Base-by-base conservation (phyloP, 1,284 basidiomycete genomes). In the Naganishia liquefaciens region DNA sequence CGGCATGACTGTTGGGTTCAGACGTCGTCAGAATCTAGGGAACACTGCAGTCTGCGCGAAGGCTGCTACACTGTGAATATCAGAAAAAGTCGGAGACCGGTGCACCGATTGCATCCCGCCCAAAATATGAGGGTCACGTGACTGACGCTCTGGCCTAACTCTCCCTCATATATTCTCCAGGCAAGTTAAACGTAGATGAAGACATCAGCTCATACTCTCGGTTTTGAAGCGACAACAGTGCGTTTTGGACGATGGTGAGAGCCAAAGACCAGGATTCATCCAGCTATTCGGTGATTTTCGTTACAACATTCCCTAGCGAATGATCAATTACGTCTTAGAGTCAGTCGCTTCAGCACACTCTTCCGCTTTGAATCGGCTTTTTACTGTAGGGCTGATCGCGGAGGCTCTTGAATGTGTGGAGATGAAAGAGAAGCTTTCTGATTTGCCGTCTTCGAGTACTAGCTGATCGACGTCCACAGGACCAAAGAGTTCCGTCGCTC, bases 51-150 rank as follows among this genome's bases (percentile, higher is more conserved):
- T 17, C 19, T 37, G 1, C 21, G 11, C 44, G 47, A 33, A 43
- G 9, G 1, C 46, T n/a, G 43, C 9, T 37, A 10, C 33, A 37
- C 10, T 7, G 33, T 37, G 33, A 37, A 37, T 10, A 11, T 33
- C 33, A 46, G 33, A 43, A 43, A 57, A 57, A 46, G 54, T 57
- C n/a, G 54, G 43, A 27, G 27, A 54, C 39, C 53, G 47, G 27
- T 47, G 46, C 46, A 30, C 51, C 51, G 51, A 53, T 53, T 39
- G 51, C 51, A 53, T 39, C 25, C 33, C 39, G 33, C 4, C 39
- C 51, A 30, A 53, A 53, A 53, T 37, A 37, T 53, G 33, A 37
- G 13, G 30, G 51, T 53, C 51, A 53, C 51, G 51, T 53, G 51
- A 53, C 47, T 7, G 3, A 23, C 21, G 3, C 47, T 50, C 9